phyloP scores from a whole-genome alignment of 2,329 filamentous ascomycete species.

The Byssothecium circinans region DNA sequence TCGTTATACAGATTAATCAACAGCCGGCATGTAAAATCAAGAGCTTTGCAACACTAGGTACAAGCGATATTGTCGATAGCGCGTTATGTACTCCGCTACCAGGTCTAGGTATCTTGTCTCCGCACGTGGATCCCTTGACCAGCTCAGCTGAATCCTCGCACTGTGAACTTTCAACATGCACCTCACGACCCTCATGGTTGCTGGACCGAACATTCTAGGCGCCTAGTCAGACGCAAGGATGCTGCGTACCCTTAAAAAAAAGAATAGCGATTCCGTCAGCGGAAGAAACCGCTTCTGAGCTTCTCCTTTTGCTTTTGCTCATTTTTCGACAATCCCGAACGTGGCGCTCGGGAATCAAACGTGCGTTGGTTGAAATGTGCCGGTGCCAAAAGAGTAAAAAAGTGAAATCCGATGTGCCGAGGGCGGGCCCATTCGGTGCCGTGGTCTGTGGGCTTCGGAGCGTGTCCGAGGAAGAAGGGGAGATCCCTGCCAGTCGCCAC shows the following conservation, averaged over 20 bases:
- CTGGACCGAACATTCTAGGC: background rate
- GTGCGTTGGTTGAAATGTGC: background rate
- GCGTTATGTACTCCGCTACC: background rate
- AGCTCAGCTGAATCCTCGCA: background rate
- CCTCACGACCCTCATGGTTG: background rate
- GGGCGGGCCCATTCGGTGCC: background rate
- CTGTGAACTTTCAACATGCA: background rate
- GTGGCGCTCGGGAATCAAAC: background rate
- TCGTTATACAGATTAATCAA: background rate
- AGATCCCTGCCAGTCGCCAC: too few relatives aligned
- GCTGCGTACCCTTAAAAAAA: background rate
- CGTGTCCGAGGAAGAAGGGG: too few relatives aligned
- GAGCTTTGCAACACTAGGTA: background rate
- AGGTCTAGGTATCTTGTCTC: background rate
- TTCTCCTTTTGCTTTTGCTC: background rate
- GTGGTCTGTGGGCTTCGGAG: too few relatives aligned
- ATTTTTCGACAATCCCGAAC: background rate
- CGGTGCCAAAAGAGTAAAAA: background rate
- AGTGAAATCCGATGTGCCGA: background rate
- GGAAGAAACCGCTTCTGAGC: background rate
- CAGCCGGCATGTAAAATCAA: background rate
- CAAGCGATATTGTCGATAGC: background rate
- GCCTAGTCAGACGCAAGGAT: too few relatives aligned
- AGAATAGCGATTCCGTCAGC: background rate
- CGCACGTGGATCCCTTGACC: slow-evolving; percentile 7